These are phyloP conservation scores for Sporisorium scitamineum DNA, from an alignment of 1,284 basidiomycete species.

Conservation along the genomic window DNA sequence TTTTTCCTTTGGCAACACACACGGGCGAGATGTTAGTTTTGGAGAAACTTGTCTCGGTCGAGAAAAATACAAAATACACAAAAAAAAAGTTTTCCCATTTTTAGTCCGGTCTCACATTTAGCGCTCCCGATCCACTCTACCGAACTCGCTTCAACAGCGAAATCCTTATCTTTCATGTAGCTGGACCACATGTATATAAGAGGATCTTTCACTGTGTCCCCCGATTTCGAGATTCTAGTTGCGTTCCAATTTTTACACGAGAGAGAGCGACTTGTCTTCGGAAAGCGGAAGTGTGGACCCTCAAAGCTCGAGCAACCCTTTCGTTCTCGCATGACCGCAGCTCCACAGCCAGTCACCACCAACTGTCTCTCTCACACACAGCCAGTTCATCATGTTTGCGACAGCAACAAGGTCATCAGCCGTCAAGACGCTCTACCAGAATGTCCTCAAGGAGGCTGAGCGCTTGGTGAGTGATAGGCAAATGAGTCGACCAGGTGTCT, in stretches of 20 bases:
- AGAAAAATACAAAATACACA: too few relatives aligned
- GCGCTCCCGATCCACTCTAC: too few relatives aligned
- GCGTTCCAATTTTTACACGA: too few relatives aligned
- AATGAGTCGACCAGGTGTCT: not conserved
- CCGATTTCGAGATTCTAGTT: too few relatives aligned
- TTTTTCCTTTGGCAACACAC: not conserved
- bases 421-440: slow-evolving; percentile 34
- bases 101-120: too few relatives aligned
- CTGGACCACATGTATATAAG: too few relatives aligned
- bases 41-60: too few relatives aligned
- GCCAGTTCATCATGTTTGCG: slow-evolving; percentile 20
- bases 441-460: slow-evolving; percentile 34
- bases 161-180: too few relatives aligned
- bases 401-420: slow-evolving; percentile 26
- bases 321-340: not conserved
- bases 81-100: too few relatives aligned
- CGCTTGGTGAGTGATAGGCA: slow-evolving; percentile 17
- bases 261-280: slow-evolving; percentile 10
- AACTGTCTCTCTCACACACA: not conserved
- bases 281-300: slow-evolving; percentile 25
- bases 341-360: not conserved
- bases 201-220: too few relatives aligned
- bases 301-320: not conserved
- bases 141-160: too few relatives aligned
- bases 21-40: too few relatives aligned